Evolutionary conservation across 2,329 filamentous ascomycete species (phyloP).

Genomic region (Lecanicillium sp.): DNA sequence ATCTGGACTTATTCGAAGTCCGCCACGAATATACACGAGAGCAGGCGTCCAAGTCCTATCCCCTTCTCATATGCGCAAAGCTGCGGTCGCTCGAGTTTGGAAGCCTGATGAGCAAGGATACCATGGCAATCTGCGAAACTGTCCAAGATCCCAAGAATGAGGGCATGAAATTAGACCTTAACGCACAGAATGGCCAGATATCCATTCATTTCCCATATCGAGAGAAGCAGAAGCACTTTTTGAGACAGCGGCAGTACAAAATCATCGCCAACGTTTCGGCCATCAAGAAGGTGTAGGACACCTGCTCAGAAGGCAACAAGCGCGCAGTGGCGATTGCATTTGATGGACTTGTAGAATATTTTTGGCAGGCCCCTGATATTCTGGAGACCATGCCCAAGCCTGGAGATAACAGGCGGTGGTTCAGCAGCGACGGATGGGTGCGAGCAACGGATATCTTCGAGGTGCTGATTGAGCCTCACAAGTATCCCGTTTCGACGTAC

Average conservation of each 20-base stretch:
- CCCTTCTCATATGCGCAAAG: slow-evolving; percentile 33
- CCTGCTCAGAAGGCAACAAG: slow-evolving; percentile 19
- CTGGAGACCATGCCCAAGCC: slow-evolving; percentile 30
- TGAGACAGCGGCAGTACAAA: slow-evolving; percentile 29
- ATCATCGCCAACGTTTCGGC: slow-evolving; percentile 39
- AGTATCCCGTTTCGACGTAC: slow-evolving; percentile 34
- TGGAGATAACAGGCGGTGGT: slow-evolving; percentile 31
- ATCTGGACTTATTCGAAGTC: not conserved
- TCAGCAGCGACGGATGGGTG: slow-evolving; percentile 39
- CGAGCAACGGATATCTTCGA: slow-evolving; percentile 42
- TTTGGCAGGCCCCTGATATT: slow-evolving; percentile 30
- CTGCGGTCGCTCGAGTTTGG: slow-evolving; percentile 55
- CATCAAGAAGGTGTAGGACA: slow-evolving; percentile 38
- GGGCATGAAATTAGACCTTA: slow-evolving; percentile 25
- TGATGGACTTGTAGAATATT: slow-evolving; percentile 40
- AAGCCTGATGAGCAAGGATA: slow-evolving; percentile 43
- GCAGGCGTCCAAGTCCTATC: slow-evolving; percentile 18
- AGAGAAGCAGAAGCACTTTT: slow-evolving; percentile 14
- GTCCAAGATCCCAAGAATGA: slow-evolving; percentile 15
- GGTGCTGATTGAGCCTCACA: slow-evolving; percentile 25
- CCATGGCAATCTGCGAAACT: slow-evolving; percentile 55
- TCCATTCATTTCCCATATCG: slow-evolving; percentile 26
- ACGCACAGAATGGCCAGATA: slow-evolving; percentile 22
- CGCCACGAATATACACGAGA: not conserved
- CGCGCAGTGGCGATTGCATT: slow-evolving; percentile 43